Evolutionary conservation across 2,329 filamentous ascomycete species (phyloP), one percentile per base, ranked within the genome.

Genomic region (Epichloe scottii): DNA sequence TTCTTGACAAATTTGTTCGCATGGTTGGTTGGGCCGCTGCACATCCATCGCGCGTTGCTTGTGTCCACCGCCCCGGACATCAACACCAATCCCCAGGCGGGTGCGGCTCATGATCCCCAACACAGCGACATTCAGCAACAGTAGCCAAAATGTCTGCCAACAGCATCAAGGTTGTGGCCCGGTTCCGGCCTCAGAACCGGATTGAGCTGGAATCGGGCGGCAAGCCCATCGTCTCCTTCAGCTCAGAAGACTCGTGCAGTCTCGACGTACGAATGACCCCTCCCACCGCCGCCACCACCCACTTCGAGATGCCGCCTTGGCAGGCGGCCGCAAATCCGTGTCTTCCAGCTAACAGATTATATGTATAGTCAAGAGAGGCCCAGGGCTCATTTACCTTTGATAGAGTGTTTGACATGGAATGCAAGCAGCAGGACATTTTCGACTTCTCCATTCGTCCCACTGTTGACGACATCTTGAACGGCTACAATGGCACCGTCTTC

Each of bases 401-500:
- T 69, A 87, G 91, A 56, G 89, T 98, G 58, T 98, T 98, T 73
- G 89, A 88, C 67, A 97, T 95, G 87, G 76, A 78, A 69, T 93
- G 88, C 63, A 82, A 82, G 63, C 93, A 98, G 71, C 76, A 81
- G 63, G 90, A 97, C 70, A 89, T 98, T 63, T 98, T 98, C 73
- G 88, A 97, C 70, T 98, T 93, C 73, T 97, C 93, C 41, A 97
- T 98, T 68, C 84, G 87, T 57, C 81, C 88, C 26, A 97, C 93
- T 19, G 93, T 98, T 59, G 91, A 97, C 72, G 93, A 97, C 67
- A 96, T 98, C 59, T 78, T 98, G 58, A 95, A 97, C 71, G 93
- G 93, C 58, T 98, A 98, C 79, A 98, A 98, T 73, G 93, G 91
- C 65, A 97, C 91, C 14, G 91, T 98, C 59, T 97, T 98, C 63